Conservation (phyloP, 108 stramenopile species). For the Poteriospumella lacustris region DNA sequence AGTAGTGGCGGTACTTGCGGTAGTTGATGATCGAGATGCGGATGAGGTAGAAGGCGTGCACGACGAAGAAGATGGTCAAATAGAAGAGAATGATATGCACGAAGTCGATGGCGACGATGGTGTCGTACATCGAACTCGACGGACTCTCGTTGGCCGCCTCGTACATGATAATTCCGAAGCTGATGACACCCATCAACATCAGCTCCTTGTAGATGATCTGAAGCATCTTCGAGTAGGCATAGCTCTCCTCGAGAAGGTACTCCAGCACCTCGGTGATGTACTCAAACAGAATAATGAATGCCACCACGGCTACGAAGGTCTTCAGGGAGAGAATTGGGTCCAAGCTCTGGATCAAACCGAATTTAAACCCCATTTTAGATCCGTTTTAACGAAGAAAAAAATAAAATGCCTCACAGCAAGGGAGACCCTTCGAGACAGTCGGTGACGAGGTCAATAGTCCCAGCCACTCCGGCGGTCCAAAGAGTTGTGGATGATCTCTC, state of each 20-base stretch:
- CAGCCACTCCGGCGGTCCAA: too few relatives aligned
- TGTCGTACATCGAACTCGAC: neutral
- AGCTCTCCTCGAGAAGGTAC: neutral
- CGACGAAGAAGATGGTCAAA: conserved; percentile 24
- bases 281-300: neutral
- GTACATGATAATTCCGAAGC: neutral
- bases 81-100: conserved; percentile 2
- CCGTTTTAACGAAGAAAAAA: too few relatives aligned
- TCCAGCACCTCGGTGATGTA: neutral
- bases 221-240: neutral
- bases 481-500: too few relatives aligned
- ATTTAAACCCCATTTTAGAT: neutral
- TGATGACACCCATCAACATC: conserved; percentile 11
- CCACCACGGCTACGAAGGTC: neutral
- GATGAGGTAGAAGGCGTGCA: conserved; percentile 18
- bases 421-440: too few relatives aligned
- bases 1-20: too few relatives aligned
- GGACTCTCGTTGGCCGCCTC: neutral
- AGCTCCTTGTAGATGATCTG: conserved; percentile 24
- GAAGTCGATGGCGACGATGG: conserved; percentile 16
- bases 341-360: neutral
- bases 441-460: too few relatives aligned
- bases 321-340: neutral
- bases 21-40: neutral
- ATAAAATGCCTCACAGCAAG: too few relatives aligned